Evolutionary conservation across 768 basidiomycete genomes (phyloP).

Genomic region (Kockovaella imperatae): DNA sequence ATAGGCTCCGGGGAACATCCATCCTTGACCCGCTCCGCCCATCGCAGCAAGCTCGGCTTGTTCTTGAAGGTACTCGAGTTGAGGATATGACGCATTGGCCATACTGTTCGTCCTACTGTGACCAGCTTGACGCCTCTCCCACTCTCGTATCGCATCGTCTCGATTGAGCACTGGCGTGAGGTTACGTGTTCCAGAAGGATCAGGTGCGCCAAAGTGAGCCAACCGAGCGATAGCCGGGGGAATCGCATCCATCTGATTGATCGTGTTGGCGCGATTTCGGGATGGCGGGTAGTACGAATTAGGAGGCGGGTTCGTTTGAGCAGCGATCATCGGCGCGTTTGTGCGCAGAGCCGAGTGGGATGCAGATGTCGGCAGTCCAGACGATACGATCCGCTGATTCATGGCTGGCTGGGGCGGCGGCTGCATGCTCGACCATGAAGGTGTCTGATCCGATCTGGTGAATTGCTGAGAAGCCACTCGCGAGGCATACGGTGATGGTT

Average conservation of each 20-base stretch:
- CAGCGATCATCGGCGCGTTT: constrained; percentile 13
- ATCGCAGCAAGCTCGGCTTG: constrained; percentile 57
- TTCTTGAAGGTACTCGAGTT: constrained; percentile 84
- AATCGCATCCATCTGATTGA: constrained; percentile 83
- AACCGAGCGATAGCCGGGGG: constrained; percentile 86
- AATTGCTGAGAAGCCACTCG: constrained; percentile 31
- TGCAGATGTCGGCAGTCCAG: constrained; percentile 16
- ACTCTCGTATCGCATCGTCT: constrained; percentile 90
- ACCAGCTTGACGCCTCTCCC: constrained; percentile 81
- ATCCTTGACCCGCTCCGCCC: constrained; percentile 20
- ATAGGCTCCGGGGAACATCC: constrained; percentile 33
- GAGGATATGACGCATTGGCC: constrained; percentile 69
- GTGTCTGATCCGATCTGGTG: constrained; percentile 10
- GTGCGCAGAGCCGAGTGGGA: constrained; percentile 15
- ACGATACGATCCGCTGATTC: constrained; percentile 37
- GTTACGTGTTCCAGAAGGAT: constrained; percentile 44
- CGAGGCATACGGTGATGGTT: neutral
- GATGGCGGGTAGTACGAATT: constrained; percentile 54
- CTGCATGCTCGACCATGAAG: constrained; percentile 25
- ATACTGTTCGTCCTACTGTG: constrained; percentile 34
- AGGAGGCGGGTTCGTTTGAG: constrained; percentile 53
- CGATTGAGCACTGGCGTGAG: constrained; percentile 88
- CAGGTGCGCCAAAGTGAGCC: constrained; percentile 70
- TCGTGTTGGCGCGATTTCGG: constrained; percentile 79
- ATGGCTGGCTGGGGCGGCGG: constrained; percentile 13